phyloP scores from a whole-genome alignment of 495 filamentous ascomycete species.

The Halenospora varia region DNA sequence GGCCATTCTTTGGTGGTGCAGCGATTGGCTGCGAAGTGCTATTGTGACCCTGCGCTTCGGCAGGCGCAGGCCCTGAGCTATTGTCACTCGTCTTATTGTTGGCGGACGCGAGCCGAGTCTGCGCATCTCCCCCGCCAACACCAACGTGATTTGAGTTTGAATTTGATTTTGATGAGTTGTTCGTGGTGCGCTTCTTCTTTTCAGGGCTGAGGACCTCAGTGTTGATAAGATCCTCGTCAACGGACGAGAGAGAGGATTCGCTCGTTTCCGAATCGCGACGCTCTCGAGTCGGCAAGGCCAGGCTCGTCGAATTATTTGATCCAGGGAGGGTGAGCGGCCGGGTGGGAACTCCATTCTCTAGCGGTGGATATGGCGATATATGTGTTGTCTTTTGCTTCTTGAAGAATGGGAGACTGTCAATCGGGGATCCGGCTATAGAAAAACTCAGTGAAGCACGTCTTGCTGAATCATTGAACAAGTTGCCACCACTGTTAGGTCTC shows the following conservation, averaged over 20 bases:
- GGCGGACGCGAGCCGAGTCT: not conserved
- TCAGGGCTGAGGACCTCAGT: constrained; percentile 8
- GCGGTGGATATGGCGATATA: not conserved
- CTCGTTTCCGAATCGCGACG: constrained; percentile 31
- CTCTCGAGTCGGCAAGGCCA: not conserved
- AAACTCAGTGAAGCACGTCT: constrained; percentile 21
- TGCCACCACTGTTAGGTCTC: not conserved
- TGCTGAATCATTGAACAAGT: not conserved
- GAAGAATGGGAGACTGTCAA: constrained; percentile 24
- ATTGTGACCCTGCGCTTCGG: constrained; percentile 24
- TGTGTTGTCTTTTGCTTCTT: constrained; percentile 32
- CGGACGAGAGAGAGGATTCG: constrained; percentile 35
- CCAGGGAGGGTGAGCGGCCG: too few relatives aligned
- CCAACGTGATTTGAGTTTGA: constrained; percentile 7
- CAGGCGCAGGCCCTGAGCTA: constrained; percentile 29
- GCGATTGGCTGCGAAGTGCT: constrained; percentile 17
- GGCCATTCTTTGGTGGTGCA: constrained; percentile 2
- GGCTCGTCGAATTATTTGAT: too few relatives aligned
- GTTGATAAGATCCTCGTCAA: constrained; percentile 32
- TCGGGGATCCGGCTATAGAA: constrained; percentile 16
- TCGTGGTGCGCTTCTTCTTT: constrained; percentile 21
- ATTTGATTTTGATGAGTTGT: constrained; percentile 24
- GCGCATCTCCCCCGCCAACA: not conserved
- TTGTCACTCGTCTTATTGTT: constrained; percentile 4
- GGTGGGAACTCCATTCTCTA: not conserved